These are phyloP conservation scores for Camellia lanceoleosa DNA, from an alignment of 148 eudicot species.

Conservation along the genomic window DNA sequence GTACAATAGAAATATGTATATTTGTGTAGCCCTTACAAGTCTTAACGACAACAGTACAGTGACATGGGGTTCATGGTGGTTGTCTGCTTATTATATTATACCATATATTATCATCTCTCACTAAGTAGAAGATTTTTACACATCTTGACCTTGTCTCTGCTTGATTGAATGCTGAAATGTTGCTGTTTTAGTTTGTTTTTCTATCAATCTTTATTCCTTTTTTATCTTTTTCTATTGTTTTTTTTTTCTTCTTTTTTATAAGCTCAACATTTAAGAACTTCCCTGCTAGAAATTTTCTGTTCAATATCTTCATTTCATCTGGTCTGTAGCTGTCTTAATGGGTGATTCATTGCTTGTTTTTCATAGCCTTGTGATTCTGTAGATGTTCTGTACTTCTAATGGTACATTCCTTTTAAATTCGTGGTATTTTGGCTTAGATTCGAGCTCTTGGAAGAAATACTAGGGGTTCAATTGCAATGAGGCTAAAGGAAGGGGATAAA, in stretches of 20 bases:
- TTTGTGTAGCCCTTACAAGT: not conserved
- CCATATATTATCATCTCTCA: not conserved
- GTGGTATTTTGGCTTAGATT: conserved; percentile 44
- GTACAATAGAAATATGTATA: not conserved
- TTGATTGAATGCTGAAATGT: not conserved
- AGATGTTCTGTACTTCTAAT: not conserved
- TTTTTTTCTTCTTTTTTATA: not conserved
- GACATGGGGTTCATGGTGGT: conserved; percentile 1
- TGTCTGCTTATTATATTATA: not conserved
- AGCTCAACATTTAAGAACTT: not conserved
- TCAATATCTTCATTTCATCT: not conserved
- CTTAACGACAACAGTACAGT: not conserved
- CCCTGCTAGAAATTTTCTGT: not conserved
- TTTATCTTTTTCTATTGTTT: not conserved
- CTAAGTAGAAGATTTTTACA: not conserved
- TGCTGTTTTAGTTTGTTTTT: conserved; percentile 6
- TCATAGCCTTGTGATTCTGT: not conserved
- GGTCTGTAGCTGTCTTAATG: not conserved
- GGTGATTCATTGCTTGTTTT: not conserved
- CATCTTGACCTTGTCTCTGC: not conserved
- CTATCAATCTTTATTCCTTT: not conserved
- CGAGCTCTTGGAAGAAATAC: conserved; percentile 86
- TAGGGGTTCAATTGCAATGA: conserved; percentile 89
- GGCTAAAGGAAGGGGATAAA: conserved; percentile 67
- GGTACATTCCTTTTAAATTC: not conserved